Conservation (phyloP, 2,329 filamentous ascomycete species). For the Penicillium sp. region DNA sequence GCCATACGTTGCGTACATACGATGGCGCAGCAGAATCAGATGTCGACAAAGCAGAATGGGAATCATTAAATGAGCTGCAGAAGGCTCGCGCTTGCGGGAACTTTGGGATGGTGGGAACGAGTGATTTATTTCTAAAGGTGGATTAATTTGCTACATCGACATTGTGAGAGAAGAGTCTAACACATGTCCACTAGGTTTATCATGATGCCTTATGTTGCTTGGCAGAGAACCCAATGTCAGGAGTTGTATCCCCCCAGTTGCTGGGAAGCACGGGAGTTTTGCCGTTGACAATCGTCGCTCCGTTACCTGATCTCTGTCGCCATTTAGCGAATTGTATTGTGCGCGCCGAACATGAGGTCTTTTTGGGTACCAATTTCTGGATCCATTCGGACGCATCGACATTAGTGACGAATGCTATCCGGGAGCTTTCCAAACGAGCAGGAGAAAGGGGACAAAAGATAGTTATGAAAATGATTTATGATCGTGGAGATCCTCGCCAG, state of each 20-base stretch:
- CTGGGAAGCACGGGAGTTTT: conserved; percentile 55
- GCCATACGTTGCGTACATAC: conserved; percentile 8
- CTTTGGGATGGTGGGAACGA: conserved; percentile 57
- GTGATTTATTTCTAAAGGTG: conserved; percentile 58
- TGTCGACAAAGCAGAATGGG: conserved; percentile 13
- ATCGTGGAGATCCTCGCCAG: conserved; percentile 59
- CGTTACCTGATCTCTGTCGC: conserved; percentile 60
- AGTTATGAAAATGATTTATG: conserved; percentile 67
- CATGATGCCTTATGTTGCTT: conserved; percentile 51
- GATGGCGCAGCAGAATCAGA: conserved; percentile 19
- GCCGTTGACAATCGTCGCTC: conserved; percentile 61
- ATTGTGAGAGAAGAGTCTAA: not conserved
- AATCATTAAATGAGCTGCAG: conserved; percentile 41
- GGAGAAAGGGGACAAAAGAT: conserved; percentile 50
- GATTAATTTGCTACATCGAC: not conserved
- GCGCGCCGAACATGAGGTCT: conserved; percentile 62
- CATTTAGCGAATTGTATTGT: conserved; percentile 71
- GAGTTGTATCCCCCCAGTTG: conserved; percentile 51
- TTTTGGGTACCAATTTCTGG: conserved; percentile 70
- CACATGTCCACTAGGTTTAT: conserved; percentile 44
- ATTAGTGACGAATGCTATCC: conserved; percentile 59
- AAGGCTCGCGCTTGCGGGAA: conserved; percentile 55
- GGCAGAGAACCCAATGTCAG: conserved; percentile 34
- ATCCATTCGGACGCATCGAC: conserved; percentile 58
- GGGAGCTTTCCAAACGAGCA: conserved; percentile 59